Percentiles rank a stretch among this genome's conserved stretches.
These are phyloP conservation scores for Endotrypanum monterogeii DNA, from an alignment of 208 protist genomes.

Conservation along the genomic window DNA sequence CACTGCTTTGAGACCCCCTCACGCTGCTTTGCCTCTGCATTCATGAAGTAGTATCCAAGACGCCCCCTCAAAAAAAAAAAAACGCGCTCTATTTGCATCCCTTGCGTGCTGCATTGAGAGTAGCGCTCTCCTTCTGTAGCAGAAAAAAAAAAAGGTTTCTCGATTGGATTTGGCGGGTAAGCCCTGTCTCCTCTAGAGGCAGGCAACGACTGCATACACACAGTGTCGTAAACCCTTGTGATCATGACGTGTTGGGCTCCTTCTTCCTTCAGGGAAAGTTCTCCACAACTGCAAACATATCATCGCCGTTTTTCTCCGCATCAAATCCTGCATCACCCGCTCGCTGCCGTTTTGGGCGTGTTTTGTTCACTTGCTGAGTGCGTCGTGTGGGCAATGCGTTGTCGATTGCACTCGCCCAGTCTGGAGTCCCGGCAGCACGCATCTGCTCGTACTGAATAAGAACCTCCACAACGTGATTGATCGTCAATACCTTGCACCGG, in stretches of 20 bases:
- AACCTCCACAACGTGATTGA: constrained; percentile 87
- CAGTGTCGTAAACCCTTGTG: not conserved
- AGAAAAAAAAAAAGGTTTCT: too few relatives aligned
- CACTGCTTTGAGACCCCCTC: too few relatives aligned
- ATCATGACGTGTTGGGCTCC: not conserved
- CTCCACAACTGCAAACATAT: not conserved
- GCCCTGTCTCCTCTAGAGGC: too few relatives aligned
- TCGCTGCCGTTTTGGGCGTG: constrained; percentile 32
- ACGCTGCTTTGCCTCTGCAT: too few relatives aligned
- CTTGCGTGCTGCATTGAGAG: too few relatives aligned
- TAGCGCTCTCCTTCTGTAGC: too few relatives aligned
- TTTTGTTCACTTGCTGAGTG: constrained; percentile 37
- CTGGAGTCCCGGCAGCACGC: constrained; percentile 20
- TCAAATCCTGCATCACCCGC: not conserved
- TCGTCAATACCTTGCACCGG: constrained; percentile 88
- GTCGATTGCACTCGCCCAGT: constrained; percentile 75
- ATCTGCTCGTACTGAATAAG: constrained; percentile 56
- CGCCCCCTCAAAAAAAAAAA: too few relatives aligned
- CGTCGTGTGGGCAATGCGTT: constrained; percentile 71
- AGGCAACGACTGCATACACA: not conserved
- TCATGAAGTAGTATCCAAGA: too few relatives aligned
- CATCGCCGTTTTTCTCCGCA: not conserved
- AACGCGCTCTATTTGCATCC: too few relatives aligned
- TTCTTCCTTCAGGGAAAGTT: too few relatives aligned
- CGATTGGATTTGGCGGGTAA: too few relatives aligned